Conservation (phyloP, 176 grass and related monocot species). For the Rhynchospora breviuscula region DNA sequence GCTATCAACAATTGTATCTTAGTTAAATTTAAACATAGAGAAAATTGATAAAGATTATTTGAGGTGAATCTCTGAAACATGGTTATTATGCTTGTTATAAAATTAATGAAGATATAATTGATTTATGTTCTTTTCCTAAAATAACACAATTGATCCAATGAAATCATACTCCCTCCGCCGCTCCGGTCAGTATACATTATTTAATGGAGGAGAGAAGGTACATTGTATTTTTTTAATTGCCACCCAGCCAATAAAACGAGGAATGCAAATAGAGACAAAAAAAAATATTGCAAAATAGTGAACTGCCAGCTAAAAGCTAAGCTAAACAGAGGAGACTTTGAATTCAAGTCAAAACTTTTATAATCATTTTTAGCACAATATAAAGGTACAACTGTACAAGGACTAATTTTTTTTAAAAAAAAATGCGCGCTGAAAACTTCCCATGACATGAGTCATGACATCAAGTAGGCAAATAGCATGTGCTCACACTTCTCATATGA, state of each 20-base stretch:
- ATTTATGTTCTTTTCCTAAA: too few relatives aligned
- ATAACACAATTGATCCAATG: too few relatives aligned
- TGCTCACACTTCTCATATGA: background rate
- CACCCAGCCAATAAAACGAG: background rate
- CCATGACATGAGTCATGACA: background rate
- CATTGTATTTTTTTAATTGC: too few relatives aligned
- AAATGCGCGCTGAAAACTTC: background rate
- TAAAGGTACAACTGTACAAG: background rate
- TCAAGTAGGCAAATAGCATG: background rate
- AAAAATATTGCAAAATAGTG: background rate
- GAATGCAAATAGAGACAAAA: background rate
- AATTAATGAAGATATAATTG: too few relatives aligned
- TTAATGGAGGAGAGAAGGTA: too few relatives aligned
- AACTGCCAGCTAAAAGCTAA: background rate
- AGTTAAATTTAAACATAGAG: too few relatives aligned
- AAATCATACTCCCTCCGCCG: too few relatives aligned
- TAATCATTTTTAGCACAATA: background rate
- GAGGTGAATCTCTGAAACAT: too few relatives aligned
- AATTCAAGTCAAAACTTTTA: background rate
- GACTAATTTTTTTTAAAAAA: background rate
- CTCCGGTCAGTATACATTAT: too few relatives aligned
- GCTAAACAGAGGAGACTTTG: background rate
- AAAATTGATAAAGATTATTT: too few relatives aligned
- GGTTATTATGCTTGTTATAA: too few relatives aligned
- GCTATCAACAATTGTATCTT: too few relatives aligned